Evolutionary conservation across 2,329 filamentous ascomycete genomes (phyloP).

Genomic region (Ophiobolus disseminans): DNA sequence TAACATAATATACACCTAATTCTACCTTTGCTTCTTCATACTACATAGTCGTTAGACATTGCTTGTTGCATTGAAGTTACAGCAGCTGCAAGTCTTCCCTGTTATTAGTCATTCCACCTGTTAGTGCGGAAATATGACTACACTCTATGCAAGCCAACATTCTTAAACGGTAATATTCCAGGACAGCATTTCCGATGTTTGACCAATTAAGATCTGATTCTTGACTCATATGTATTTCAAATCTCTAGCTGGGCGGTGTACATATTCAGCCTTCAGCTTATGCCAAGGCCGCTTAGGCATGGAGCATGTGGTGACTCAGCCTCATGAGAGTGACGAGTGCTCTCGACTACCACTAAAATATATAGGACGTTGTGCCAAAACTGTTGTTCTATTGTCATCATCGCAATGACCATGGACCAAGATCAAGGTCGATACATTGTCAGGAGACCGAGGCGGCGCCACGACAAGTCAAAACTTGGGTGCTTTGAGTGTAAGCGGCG

Average conservation of each 20-base stretch:
- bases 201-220: too few species aligned
- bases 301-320: not conserved
- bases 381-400: not conserved
- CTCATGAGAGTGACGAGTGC: not conserved
- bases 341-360: not conserved
- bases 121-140: too few species aligned
- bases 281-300: not conserved
- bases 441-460: not conserved
- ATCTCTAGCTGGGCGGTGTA: not conserved
- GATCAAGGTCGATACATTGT: not conserved
- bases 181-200: too few species aligned
- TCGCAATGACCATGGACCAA: not conserved
- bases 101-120: too few species aligned
- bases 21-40: too few species aligned
- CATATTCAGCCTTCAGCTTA: too few species aligned
- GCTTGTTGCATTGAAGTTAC: too few species aligned
- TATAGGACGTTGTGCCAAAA: not conserved
- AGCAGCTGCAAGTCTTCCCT: too few species aligned
- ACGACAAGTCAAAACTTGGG: constrained; percentile 14
- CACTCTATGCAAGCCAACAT: too few species aligned
- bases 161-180: too few species aligned
- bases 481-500: constrained; percentile 15
- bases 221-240: too few species aligned
- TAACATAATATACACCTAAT: not conserved
- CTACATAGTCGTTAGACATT: too few species aligned